A percentile compares a stretch with the other conserved stretches of the same genome.
phyloP scores from a whole-genome alignment of 1,284 basidiomycete species.

The Trichosporon coremiiforme region DNA sequence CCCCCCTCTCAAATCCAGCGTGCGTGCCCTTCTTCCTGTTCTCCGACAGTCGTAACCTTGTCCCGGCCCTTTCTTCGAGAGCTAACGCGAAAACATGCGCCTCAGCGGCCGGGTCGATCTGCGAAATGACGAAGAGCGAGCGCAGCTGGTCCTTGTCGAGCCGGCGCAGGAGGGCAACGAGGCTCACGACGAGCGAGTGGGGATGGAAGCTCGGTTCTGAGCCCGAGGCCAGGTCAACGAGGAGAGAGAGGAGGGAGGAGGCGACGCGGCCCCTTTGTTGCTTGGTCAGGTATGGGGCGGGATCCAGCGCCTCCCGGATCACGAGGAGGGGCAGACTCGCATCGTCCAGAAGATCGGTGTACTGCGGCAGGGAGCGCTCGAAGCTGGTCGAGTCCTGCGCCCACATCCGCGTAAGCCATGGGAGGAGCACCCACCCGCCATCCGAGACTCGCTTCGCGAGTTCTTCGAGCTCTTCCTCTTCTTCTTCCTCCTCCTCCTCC shows the following conservation, averaged over 20 bases:
- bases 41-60: neutral
- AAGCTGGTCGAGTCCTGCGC: neutral
- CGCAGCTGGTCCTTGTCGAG: neutral
- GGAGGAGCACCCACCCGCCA: neutral
- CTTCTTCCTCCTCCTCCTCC: slow-evolving; percentile 2
- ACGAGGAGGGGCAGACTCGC: neutral
- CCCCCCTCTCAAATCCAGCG: neutral
- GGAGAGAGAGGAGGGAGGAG: neutral
- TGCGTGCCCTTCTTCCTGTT: neutral
- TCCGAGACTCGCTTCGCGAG: neutral
- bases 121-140: neutral
- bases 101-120: neutral
- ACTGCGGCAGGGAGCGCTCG: neutral
- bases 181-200: neutral
- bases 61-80: neutral
- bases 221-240: neutral
- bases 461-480: neutral
- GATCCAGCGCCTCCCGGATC: neutral
- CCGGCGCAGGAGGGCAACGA: neutral
- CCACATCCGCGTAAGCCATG: neutral
- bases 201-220: neutral
- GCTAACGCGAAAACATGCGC: neutral
- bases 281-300: neutral
- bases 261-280: neutral
- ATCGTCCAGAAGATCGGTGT: slow-evolving; percentile 9